These are phyloP conservation scores for Luffa aegyptiaca DNA, from an alignment of 306 rosid genomes.

Conservation along the genomic window DNA sequence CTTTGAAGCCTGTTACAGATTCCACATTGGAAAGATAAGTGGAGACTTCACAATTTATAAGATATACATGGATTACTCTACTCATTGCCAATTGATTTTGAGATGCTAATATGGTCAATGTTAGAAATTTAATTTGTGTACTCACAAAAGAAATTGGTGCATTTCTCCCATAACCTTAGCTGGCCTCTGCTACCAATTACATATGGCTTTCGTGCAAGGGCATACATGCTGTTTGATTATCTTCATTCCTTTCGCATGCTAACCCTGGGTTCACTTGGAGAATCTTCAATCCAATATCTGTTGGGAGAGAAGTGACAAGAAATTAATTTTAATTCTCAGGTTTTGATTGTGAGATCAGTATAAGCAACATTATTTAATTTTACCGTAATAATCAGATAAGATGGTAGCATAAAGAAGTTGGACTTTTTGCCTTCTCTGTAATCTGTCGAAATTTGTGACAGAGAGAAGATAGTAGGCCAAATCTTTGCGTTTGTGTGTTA, in stretches of 20 bases:
- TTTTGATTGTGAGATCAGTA: no score
- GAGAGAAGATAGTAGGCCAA: background rate
- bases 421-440: background rate
- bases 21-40: no score
- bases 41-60: no score
- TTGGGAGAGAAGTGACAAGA: no score
- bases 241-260: background rate
- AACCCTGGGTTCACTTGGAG: background rate
- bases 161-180: background rate
- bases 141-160: no score
- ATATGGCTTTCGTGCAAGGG: constrained; percentile 12
- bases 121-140: no score
- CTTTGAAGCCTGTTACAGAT: background rate
- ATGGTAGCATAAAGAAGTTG: background rate
- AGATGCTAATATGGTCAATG: no score
- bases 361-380: no score
- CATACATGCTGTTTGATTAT: constrained; percentile 2
- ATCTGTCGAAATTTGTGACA: background rate
- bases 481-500: background rate
- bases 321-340: no score
- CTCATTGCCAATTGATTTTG: no score
- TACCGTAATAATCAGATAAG: background rate
- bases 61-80: no score
- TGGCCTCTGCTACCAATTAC: background rate
- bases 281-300: constrained; percentile 3